Evolutionary conservation across 1,284 basidiomycete genomes (phyloP).

Genomic region (Cryptococcus sp.): DNA sequence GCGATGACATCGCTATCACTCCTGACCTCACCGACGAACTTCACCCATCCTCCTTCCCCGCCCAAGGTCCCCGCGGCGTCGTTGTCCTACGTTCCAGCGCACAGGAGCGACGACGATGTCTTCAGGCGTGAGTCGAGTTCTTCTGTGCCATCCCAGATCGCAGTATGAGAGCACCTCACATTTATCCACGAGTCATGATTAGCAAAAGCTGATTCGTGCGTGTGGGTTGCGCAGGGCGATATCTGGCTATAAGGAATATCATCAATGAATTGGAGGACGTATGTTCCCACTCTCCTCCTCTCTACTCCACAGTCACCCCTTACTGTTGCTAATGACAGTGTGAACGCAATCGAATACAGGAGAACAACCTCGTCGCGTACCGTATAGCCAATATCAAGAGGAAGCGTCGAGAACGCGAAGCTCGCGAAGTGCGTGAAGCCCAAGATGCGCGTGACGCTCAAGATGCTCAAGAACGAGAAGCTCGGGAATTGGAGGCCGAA

Average conservation of each 20-base stretch:
- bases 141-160: neutral
- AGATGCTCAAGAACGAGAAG: neutral
- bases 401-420: constrained; percentile 1
- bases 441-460: neutral
- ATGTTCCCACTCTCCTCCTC: constrained; percentile 1
- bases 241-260: constrained; percentile 13
- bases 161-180: neutral
- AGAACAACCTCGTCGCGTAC: constrained; percentile 26
- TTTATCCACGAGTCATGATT: no score
- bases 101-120: constrained; percentile 14
- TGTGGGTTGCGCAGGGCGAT: constrained; percentile 5
- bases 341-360: constrained; percentile 1
- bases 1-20: no score
- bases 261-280: constrained; percentile 51
- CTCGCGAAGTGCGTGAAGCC: neutral
- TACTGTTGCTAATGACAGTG: neutral
- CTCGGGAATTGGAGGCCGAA: neutral
- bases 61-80: no score
- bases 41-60: no score
- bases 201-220: no score
- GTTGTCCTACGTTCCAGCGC: constrained; percentile 10
- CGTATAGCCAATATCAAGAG: constrained; percentile 13
- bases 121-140: constrained; percentile 16
- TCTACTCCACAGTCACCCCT: neutral
- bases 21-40: no score